These are phyloP conservation scores for Cercospora zeina DNA, from an alignment of 2,329 filamentous ascomycete species.

Conservation along the genomic window DNA sequence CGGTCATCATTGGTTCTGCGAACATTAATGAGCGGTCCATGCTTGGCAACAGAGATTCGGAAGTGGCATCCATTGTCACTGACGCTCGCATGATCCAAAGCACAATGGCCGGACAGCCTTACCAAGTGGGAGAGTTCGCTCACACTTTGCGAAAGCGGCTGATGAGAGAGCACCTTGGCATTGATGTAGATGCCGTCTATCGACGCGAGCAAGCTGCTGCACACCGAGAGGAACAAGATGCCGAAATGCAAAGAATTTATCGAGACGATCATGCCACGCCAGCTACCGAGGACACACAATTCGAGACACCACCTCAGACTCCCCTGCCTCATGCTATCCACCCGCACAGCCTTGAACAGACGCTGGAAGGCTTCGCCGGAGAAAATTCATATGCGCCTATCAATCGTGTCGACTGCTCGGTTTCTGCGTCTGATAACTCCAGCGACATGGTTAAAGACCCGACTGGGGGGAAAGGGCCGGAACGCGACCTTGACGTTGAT, in stretches of 20 bases:
- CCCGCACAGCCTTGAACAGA: conserved; percentile 32
- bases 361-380: conserved; percentile 21
- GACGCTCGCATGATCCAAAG: conserved; percentile 93
- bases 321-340: conserved; percentile 33
- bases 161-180: conserved; percentile 95
- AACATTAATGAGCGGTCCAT: conserved; percentile 99
- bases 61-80: conserved; percentile 83
- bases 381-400: conserved; percentile 11
- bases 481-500: conserved; percentile 71
- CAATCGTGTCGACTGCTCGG: conserved; percentile 27
- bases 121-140: conserved; percentile 86
- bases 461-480: conserved; percentile 22
- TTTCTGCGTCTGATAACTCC: conserved; percentile 22
- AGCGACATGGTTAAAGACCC: conserved; percentile 21
- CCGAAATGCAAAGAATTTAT: conserved; percentile 52
- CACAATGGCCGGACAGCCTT: conserved; percentile 85
- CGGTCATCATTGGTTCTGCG: conserved; percentile 91
- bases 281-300: conserved; percentile 5
- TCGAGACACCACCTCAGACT: conserved; percentile 40
- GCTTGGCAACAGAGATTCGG: conserved; percentile 87
- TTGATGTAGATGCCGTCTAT: conserved; percentile 84
- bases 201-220: conserved; percentile 37
- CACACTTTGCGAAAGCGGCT: conserved; percentile 88
- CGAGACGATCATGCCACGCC: conserved; percentile 27
- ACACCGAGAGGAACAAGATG: conserved; percentile 58